Evolutionary conservation across 2,329 filamentous ascomycete genomes (phyloP), one percentile per base, ranked within the genome.

Genomic region (Trichoderma polysporum): DNA sequence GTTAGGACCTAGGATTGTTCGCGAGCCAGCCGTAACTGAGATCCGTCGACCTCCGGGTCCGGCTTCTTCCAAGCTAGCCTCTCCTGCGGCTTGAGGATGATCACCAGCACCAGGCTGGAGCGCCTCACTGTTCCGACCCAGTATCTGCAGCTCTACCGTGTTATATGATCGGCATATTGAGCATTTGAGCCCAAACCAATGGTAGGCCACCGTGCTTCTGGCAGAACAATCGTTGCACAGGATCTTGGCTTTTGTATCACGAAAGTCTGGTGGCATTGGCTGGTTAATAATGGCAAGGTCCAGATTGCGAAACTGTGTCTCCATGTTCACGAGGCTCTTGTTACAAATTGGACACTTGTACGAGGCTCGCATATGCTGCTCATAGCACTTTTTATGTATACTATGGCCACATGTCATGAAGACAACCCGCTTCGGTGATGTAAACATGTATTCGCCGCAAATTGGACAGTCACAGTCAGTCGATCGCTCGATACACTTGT

Each of bases 321-420:
- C 94, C 94, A 99, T 99, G 75, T 98, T 98, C 71, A 93, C 88
- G n/a, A 97, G 90, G 70, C 92, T 97, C 79, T 95, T 97, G 80
- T 91, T 97, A 84, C 95, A 99, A 57, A 97, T 93, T 0, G 94
- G 95, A 74, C 95, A 99, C 75, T 94, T 96, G 81, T 98, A 99
- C 6, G 94, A 96, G 3, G 88, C 89, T 73, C 90, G 90, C 83
- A 96, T 94, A 76, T 97, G 91, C 72, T 95, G 88, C 53, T 92
- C 88, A 75, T 97, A 95, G 79, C 95, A 99, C 67, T 87, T 88
- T 73, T 91, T 90, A 79, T 99, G 95, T 76, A 99, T 96, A 74
- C 94, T 96, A 77, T 99, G 95, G 2, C 95, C 95, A 77, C 95
- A 99, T 45, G 88, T 87, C 91, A 99, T 95, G 74, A 97, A 96